phyloP scores from a whole-genome alignment of 805 yeast species.

The Kuraishia hungarica region DNA sequence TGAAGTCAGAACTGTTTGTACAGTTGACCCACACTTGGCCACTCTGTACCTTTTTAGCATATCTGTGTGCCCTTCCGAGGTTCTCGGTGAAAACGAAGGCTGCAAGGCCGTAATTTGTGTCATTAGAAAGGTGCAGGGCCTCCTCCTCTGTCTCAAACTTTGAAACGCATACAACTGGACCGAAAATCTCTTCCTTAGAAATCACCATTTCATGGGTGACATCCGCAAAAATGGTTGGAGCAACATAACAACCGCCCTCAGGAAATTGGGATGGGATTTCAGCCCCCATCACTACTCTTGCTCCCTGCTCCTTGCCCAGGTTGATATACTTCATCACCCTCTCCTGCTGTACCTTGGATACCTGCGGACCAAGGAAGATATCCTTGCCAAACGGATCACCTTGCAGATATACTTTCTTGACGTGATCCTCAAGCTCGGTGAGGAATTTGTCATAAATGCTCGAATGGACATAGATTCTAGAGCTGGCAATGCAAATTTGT shows the following conservation, averaged over 20 bases:
- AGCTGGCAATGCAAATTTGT: conserved; percentile 62
- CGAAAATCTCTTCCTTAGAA: conserved; percentile 69
- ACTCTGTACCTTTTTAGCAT: conserved; percentile 53
- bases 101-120: conserved; percentile 67
- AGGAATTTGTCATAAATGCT: conserved; percentile 46
- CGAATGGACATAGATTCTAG: conserved; percentile 53
- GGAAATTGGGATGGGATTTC: background rate
- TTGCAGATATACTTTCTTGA: conserved; percentile 40
- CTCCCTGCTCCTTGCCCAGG: conserved; percentile 39
- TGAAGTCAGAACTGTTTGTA: conserved; percentile 45
- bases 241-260: conserved; percentile 39
- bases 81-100: conserved; percentile 68
- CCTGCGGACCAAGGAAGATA: conserved; percentile 54
- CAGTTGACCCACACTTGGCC: conserved; percentile 62
- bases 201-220: conserved; percentile 57
- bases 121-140: conserved; percentile 56
- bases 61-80: conserved; percentile 51
- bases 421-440: conserved; percentile 33
- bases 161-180: conserved; percentile 67
- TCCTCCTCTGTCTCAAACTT: conserved; percentile 62
- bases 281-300: conserved; percentile 22
- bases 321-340: conserved; percentile 37
- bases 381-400: conserved; percentile 44
- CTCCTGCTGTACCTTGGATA: conserved; percentile 47
- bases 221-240: conserved; percentile 67